These are phyloP conservation scores for Colletotrichum cordylinicola DNA, from an alignment of 2,329 filamentous ascomycete genomes.

Conservation along the genomic window DNA sequence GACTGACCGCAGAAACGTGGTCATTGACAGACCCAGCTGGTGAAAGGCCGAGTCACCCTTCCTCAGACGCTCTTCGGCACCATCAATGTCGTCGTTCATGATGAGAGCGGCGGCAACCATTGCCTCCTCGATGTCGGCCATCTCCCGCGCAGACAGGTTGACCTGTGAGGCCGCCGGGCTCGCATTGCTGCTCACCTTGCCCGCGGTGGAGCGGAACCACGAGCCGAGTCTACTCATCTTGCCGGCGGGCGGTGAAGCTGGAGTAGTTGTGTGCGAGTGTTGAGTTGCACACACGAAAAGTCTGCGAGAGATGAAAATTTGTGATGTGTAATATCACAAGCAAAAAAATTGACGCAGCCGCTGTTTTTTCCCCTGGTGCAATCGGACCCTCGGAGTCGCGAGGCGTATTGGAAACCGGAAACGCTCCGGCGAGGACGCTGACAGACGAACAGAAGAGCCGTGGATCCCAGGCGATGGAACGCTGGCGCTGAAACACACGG, in stretches of 20 bases:
- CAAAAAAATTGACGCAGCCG: neutral
- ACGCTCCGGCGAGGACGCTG: conserved; percentile 13
- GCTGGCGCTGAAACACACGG: conserved; percentile 17
- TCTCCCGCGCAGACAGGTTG: conserved; percentile 46
- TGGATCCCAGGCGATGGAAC: conserved; percentile 2
- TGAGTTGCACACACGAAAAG: neutral
- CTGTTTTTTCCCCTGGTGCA: neutral
- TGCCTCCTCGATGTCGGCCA: conserved; percentile 63
- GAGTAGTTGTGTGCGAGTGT: neutral
- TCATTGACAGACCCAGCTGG: conserved; percentile 79
- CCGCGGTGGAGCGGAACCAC: conserved; percentile 54
- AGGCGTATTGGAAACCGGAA: conserved; percentile 11
- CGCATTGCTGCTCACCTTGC: conserved; percentile 36
- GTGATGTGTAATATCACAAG: neutral
- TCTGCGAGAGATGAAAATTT: neutral
- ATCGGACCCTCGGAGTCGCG: conserved; percentile 9
- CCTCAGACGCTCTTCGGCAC: conserved; percentile 75
- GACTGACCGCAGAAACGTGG: conserved; percentile 84
- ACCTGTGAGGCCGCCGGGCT: conserved; percentile 33
- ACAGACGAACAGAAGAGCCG: conserved; percentile 1
- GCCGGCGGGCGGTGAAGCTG: neutral
- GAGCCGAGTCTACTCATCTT: conserved; percentile 53
- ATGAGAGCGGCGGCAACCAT: conserved; percentile 73
- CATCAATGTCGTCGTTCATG: conserved; percentile 89
- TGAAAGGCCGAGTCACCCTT: conserved; percentile 87